These are phyloP conservation scores for Apiospora arundinis DNA, from an alignment of 2,329 filamentous ascomycete genomes.

Conservation along the genomic window DNA sequence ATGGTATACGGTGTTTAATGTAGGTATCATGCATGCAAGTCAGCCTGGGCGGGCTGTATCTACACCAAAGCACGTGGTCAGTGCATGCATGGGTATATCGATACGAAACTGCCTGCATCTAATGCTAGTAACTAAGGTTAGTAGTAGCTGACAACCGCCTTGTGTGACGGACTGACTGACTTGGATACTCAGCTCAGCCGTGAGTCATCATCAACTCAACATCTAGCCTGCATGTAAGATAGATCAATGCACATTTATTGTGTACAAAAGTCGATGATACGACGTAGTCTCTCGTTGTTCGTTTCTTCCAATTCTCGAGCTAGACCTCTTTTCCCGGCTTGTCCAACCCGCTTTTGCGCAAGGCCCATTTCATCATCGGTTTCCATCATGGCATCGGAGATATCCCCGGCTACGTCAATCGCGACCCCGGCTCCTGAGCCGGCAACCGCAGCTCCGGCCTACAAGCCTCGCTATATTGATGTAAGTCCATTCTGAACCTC, in stretches of 20 bases:
- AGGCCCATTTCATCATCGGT: slow-evolving; percentile 27
- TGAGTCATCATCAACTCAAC: background rate
- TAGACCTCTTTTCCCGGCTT: slow-evolving; percentile 6
- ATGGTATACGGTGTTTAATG: background rate
- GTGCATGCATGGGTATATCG: slow-evolving; percentile 10
- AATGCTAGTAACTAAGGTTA: background rate
- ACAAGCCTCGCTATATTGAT: slow-evolving; percentile 66
- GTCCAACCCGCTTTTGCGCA: slow-evolving; percentile 11
- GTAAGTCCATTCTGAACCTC: slow-evolving; percentile 46
- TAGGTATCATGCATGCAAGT: background rate
- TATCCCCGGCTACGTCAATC: background rate
- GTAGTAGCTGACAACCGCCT: background rate
- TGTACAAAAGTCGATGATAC: slow-evolving; percentile 19
- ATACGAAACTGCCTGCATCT: background rate
- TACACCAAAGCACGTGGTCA: slow-evolving; percentile 15
- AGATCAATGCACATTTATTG: background rate
- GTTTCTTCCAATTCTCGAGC: background rate
- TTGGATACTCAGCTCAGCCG: background rate
- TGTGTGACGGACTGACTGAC: background rate
- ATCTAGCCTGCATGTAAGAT: background rate
- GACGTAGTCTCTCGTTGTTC: background rate
- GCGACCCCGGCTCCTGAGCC: slow-evolving; percentile 22
- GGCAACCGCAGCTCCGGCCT: slow-evolving; percentile 32
- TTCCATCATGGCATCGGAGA: slow-evolving; percentile 35
- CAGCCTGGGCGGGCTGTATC: background rate